phyloP scores from a whole-genome alignment of 2,329 filamentous ascomycete genomes.

The Talaromyces sp. region DNA sequence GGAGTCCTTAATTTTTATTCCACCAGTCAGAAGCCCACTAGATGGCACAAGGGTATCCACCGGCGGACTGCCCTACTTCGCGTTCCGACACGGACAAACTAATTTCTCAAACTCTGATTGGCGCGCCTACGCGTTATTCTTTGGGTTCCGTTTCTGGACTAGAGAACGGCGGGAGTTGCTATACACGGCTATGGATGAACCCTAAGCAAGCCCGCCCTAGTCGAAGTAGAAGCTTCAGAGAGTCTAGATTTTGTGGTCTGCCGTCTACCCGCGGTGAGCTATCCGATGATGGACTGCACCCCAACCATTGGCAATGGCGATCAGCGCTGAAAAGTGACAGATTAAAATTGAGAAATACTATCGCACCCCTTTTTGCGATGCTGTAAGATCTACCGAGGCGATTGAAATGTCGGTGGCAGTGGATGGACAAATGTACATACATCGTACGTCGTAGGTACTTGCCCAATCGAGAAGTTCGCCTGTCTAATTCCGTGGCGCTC shows the following conservation, averaged over 20 bases:
- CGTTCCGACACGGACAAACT: neutral
- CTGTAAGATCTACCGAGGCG: neutral
- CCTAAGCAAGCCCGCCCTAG: neutral
- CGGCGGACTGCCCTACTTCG: neutral
- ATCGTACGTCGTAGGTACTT: neutral
- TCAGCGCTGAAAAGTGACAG: neutral
- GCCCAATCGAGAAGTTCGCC: neutral
- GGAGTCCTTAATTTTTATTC: neutral
- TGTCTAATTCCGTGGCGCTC: neutral
- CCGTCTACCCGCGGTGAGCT: neutral
- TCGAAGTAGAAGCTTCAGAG: neutral
- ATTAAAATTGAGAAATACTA: neutral
- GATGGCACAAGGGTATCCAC: neutral
- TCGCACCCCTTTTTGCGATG: neutral
- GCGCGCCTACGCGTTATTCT: neutral
- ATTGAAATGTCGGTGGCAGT: neutral
- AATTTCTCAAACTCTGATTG: neutral
- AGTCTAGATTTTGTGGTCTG: neutral
- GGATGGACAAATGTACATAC: neutral
- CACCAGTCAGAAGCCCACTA: neutral
- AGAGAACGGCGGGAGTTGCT: neutral
- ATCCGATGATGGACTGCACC: neutral
- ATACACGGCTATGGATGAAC: neutral
- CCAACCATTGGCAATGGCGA: neutral
- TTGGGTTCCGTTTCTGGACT: neutral